phyloP scores from a whole-genome alignment of 192 early-diverging fungal genomes.

The Coemansia sp. region DNA sequence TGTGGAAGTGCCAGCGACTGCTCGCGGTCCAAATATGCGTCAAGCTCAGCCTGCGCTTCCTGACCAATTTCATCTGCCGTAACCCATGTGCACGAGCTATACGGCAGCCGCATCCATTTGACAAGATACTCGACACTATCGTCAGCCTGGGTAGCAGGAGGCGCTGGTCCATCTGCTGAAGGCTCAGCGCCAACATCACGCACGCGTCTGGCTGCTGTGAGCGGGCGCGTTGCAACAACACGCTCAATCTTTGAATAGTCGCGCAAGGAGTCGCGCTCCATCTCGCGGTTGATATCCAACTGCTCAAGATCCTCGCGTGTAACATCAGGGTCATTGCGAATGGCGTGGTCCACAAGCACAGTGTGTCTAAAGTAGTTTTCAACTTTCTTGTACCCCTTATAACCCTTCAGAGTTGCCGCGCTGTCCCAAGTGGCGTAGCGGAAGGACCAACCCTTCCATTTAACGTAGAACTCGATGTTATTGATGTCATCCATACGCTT shows the following conservation, averaged over 20 bases:
- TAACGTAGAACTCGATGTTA: slow-evolving; percentile 83
- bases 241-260: slow-evolving; percentile 89
- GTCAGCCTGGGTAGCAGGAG: slow-evolving; percentile 33
- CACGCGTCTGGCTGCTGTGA: slow-evolving; percentile 21
- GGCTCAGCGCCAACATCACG: slow-evolving; percentile 34
- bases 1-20: slow-evolving; percentile 73
- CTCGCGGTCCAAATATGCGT: slow-evolving; percentile 79
- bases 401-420: slow-evolving; percentile 60
- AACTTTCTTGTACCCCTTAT: slow-evolving; percentile 86
- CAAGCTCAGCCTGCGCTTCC: slow-evolving; percentile 81
- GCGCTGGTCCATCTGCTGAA: slow-evolving; percentile 3
- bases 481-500: slow-evolving; percentile 31
- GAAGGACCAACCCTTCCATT: slow-evolving; percentile 92
- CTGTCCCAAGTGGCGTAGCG: slow-evolving; percentile 90
- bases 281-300: slow-evolving; percentile 79
- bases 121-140: slow-evolving; percentile 79
- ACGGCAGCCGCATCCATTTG: slow-evolving; percentile 88
- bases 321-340: slow-evolving; percentile 64
- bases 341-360: slow-evolving; percentile 59
- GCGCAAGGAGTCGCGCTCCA: slow-evolving; percentile 73
- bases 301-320: slow-evolving; percentile 90
- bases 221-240: slow-evolving; percentile 69
- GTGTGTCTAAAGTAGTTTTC: slow-evolving; percentile 78
- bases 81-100: slow-evolving; percentile 92
- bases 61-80: slow-evolving; percentile 63